A percentile compares a stretch with the other conserved stretches of the same genome.
These are phyloP conservation scores for Durio zibethinus DNA, from an alignment of 345 rosid species.

Conservation along the genomic window DNA sequence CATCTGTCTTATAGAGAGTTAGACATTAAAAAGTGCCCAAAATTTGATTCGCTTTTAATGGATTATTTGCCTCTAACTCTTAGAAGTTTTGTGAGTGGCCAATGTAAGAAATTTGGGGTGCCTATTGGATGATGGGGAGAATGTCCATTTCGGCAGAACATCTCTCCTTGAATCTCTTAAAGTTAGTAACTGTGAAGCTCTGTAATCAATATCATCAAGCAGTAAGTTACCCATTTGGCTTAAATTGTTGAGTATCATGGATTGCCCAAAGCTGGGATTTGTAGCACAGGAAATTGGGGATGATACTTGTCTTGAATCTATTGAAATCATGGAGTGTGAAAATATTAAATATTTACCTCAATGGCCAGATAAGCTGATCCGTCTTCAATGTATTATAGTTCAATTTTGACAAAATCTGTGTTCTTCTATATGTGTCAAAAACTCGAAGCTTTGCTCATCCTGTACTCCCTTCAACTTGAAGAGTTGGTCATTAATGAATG, in stretches of 20 bases:
- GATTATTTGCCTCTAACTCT: not conserved
- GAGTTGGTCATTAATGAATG: too few species aligned
- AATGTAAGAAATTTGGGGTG: not conserved
- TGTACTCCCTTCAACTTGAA: not conserved
- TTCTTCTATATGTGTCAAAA: not conserved
- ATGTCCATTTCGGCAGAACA: not conserved
- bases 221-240: not conserved
- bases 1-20: not conserved
- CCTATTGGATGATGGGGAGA: not conserved
- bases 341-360: not conserved
- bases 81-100: not conserved
- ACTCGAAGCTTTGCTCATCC: not conserved
- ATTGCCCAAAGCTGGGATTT: not conserved
- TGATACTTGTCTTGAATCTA: not conserved
- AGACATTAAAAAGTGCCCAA: not conserved
- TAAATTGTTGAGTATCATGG: not conserved
- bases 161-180: not conserved
- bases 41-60: not conserved
- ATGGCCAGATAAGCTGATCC: not conserved
- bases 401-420: not conserved
- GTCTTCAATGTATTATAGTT: not conserved
- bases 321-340: not conserved
- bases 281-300: not conserved
- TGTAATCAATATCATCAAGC: not conserved
- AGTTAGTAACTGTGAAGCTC: not conserved